A percentile compares a stretch with the other conserved stretches of the same genome.
phyloP scores from a whole-genome alignment of 768 basidiomycete genomes.

The Panaeolus cyanescens region DNA sequence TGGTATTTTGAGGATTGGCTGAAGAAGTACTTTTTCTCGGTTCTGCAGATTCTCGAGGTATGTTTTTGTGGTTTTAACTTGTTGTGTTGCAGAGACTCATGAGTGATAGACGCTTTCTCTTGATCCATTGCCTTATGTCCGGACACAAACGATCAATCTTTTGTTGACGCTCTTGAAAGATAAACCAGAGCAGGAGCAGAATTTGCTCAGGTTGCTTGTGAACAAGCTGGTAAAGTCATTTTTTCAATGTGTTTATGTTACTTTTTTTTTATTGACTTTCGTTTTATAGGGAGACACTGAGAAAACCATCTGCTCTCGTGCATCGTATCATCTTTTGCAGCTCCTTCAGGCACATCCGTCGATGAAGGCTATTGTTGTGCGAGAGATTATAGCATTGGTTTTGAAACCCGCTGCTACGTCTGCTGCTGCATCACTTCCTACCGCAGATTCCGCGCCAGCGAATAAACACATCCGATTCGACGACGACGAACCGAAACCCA shows the following conservation, averaged over 20 bases:
- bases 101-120: constrained; percentile 65
- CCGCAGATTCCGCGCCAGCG: constrained; percentile 7
- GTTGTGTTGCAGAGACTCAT: neutral
- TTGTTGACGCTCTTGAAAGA: constrained; percentile 80
- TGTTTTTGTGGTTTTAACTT: constrained; percentile 14
- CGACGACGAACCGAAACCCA: constrained; percentile 36
- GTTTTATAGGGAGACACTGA: constrained; percentile 80
- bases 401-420: constrained; percentile 57
- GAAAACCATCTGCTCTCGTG: constrained; percentile 83
- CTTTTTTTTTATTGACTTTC: neutral
- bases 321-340: constrained; percentile 88
- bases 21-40: constrained; percentile 94
- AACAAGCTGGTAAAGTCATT: constrained; percentile 79
- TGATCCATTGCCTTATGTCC: constrained; percentile 86
- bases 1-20: constrained; percentile 98
- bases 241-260: neutral
- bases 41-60: constrained; percentile 90
- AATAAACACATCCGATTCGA: constrained; percentile 57
- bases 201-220: constrained; percentile 86
- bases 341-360: constrained; percentile 88
- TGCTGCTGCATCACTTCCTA: constrained; percentile 32
- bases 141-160: constrained; percentile 79
- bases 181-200: constrained; percentile 98
- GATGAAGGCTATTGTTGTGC: constrained; percentile 89
- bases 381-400: constrained; percentile 81